Conservation (phyloP, 2,329 filamentous ascomycete genomes). For the Amphichorda felina region DNA sequence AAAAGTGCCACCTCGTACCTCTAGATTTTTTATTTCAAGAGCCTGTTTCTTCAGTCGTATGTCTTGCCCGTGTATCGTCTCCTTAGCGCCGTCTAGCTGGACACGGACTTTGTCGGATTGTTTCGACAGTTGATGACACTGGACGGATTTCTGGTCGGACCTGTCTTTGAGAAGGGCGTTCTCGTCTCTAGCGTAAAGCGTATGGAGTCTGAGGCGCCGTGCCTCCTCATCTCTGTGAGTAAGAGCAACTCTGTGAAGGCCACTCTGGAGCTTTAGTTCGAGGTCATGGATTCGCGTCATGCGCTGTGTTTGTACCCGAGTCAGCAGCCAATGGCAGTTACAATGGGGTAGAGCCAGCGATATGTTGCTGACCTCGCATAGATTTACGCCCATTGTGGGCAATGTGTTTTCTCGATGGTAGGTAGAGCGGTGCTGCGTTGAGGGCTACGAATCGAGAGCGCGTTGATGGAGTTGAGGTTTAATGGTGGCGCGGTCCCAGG, state of each 20-base stretch:
- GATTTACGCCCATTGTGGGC: no score
- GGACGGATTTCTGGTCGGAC: conserved; percentile 46
- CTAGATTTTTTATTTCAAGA: conserved; percentile 33
- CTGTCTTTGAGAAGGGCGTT: conserved; percentile 56
- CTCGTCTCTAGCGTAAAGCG: conserved; percentile 63
- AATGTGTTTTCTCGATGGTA: no score
- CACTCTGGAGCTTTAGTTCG: conserved; percentile 59
- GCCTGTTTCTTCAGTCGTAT: conserved; percentile 34
- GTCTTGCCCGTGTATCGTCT: conserved; percentile 31
- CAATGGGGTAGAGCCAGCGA: no score
- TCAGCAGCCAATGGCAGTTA: no score
- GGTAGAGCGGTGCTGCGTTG: no score
- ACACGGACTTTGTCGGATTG: conserved; percentile 25
- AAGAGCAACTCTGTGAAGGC: conserved; percentile 51
- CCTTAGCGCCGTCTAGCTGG: conserved; percentile 30
- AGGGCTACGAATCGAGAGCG: no score
- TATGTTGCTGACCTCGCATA: no score
- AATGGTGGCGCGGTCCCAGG: no score
- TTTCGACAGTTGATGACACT: conserved; percentile 35
- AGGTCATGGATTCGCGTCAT: conserved; percentile 37
- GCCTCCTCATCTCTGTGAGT: conserved; percentile 65
- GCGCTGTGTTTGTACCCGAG: no score
- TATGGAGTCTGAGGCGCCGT: conserved; percentile 56
- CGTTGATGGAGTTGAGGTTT: no score
- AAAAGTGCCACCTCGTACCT: conserved; percentile 20